Conservation (phyloP, 805 yeast genomes). For the Cyberlindnera amylophila region DNA sequence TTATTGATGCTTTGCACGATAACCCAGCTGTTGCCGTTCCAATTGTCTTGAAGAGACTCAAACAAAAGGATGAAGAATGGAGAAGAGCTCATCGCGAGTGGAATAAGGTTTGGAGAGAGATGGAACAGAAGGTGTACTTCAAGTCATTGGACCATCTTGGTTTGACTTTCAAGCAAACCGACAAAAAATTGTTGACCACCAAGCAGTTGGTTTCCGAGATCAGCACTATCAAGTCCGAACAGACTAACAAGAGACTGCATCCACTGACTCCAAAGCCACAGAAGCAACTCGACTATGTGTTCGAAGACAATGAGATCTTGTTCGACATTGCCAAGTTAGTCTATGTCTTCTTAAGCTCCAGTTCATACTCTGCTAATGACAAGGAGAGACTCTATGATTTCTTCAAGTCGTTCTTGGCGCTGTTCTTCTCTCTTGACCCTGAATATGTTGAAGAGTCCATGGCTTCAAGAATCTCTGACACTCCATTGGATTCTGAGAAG, state of each 20-base stretch:
- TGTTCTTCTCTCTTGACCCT: conserved; percentile 63
- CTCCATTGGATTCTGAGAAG: conserved; percentile 5
- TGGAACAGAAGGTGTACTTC: conserved; percentile 91
- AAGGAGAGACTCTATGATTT: conserved; percentile 72
- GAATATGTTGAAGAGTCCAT: conserved; percentile 42
- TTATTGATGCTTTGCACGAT: conserved; percentile 91
- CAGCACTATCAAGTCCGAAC: conserved; percentile 88
- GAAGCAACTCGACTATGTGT: conserved; percentile 59
- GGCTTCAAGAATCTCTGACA: conserved; percentile 28
- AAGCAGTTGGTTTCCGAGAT: conserved; percentile 89
- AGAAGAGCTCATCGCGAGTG: conserved; percentile 96
- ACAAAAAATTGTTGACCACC: conserved; percentile 84
- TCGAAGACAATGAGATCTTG: conserved; percentile 64
- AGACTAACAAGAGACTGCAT: conserved; percentile 77
- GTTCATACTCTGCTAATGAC: conserved; percentile 76
- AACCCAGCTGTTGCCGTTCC: conserved; percentile 96
- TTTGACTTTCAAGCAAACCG: conserved; percentile 93
- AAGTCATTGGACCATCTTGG: conserved; percentile 95
- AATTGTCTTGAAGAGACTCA: conserved; percentile 82
- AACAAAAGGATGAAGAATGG: conserved; percentile 99
- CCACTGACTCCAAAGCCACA: conserved; percentile 88
- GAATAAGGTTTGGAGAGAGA: conserved; percentile 98
- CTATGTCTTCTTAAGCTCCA: conserved; percentile 60
- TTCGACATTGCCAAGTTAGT: conserved; percentile 70
- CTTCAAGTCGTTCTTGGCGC: conserved; percentile 61